Conservation (phyloP, 495 filamentous ascomycete species). For the Parathielavia appendiculata region DNA sequence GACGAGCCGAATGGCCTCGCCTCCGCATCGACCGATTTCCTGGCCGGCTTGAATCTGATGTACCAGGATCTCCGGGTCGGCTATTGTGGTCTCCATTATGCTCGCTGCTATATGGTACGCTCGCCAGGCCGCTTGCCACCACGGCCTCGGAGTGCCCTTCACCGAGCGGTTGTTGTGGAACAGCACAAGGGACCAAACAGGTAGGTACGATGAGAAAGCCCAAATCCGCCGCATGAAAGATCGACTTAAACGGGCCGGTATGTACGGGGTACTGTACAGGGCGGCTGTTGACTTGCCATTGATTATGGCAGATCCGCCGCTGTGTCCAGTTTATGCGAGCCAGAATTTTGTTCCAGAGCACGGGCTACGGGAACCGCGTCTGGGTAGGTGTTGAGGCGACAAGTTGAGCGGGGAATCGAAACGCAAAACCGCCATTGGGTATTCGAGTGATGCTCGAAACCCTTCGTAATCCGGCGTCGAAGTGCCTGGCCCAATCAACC, state of each 20-base stretch:
- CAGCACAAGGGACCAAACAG: neutral
- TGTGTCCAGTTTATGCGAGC: neutral
- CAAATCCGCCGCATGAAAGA: slow-evolving; percentile 5
- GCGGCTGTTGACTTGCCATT: neutral
- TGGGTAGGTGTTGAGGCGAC: neutral
- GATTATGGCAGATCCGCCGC: slow-evolving; percentile 3
- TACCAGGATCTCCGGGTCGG: neutral
- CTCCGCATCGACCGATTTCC: neutral
- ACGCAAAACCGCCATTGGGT: neutral
- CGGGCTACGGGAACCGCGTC: neutral
- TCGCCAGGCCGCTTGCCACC: slow-evolving; percentile 4
- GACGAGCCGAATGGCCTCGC: slow-evolving; percentile 4
- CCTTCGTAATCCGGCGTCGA: slow-evolving; percentile 3
- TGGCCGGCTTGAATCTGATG: neutral
- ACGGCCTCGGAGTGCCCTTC: neutral
- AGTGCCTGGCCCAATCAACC: slow-evolving; percentile 8
- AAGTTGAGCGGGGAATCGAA: neutral
- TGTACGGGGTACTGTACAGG: neutral
- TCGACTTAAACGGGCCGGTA: neutral
- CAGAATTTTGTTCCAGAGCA: neutral
- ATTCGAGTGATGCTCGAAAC: neutral
- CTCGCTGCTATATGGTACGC: neutral
- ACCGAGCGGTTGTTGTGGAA: neutral
- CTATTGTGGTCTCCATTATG: neutral
- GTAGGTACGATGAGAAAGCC: neutral